Evolutionary conservation across 495 filamentous ascomycete species (phyloP).

Genomic region (Lophium mytilinum): DNA sequence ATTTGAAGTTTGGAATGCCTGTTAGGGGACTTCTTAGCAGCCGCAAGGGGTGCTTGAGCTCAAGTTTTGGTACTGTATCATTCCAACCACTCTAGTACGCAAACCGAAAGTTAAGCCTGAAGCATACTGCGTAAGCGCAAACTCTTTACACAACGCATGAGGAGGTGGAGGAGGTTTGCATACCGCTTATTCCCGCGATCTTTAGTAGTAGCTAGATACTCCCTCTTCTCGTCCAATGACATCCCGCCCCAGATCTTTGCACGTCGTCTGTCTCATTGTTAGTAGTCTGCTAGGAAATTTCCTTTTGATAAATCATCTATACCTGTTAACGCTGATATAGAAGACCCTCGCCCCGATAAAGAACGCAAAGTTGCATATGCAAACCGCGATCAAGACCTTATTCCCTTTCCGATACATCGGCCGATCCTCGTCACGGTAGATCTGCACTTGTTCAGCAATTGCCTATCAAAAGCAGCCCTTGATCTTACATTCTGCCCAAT

Average conservation of each 20-base stretch:
- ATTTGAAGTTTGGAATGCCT: too few relatives aligned
- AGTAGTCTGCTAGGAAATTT: background rate
- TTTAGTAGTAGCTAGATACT: constrained; percentile 56
- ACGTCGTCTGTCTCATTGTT: constrained; percentile 5
- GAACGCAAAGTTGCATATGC: constrained; percentile 17
- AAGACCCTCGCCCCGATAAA: constrained; percentile 27
- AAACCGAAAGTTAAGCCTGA: constrained; percentile 49
- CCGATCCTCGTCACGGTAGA: constrained; percentile 27
- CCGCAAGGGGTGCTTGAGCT: too few relatives aligned
- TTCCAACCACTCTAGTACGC: constrained; percentile 31
- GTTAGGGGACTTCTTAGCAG: too few relatives aligned
- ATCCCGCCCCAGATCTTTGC: constrained; percentile 49
- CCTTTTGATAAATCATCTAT: background rate
- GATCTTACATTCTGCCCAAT: constrained; percentile 13
- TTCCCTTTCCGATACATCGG: constrained; percentile 26
- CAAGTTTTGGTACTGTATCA: too few relatives aligned
- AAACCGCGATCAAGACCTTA: constrained; percentile 24
- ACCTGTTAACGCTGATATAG: constrained; percentile 21
- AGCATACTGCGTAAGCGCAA: background rate
- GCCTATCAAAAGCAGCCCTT: too few relatives aligned
- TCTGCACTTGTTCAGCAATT: background rate
- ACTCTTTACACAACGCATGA: background rate
- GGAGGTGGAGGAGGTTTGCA: background rate
- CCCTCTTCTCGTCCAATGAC: constrained; percentile 50
- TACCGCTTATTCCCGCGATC: constrained; percentile 65